These are phyloP conservation scores for Chlamydomonas eustigma DNA, from an alignment of 139 green algal species.

Conservation along the genomic window DNA sequence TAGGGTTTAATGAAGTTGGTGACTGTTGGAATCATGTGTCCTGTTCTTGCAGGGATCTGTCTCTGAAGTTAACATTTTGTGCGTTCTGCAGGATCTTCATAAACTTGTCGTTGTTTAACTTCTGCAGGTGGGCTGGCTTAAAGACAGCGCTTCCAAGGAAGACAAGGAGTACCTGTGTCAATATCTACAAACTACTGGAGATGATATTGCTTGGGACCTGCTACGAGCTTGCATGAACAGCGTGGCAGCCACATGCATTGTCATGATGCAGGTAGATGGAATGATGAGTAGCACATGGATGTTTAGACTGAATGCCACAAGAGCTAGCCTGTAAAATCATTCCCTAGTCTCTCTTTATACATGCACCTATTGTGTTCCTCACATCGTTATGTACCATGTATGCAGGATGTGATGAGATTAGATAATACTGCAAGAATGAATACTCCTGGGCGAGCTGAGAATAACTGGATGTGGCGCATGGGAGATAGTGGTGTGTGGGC, in stretches of 20 bases:
- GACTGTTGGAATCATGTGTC: too few relatives aligned
- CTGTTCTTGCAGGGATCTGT: too few relatives aligned
- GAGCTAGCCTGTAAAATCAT: too few relatives aligned
- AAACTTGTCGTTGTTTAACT: not conserved
- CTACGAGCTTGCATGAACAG: slow-evolving; percentile 67
- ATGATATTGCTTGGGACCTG: slow-evolving; percentile 78
- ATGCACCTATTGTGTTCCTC: too few relatives aligned
- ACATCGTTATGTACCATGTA: too few relatives aligned
- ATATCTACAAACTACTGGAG: slow-evolving; percentile 67
- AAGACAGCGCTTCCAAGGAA: slow-evolving; percentile 29
- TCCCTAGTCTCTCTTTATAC: too few relatives aligned
- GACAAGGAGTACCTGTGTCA: slow-evolving; percentile 7
- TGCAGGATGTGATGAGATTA: slow-evolving; percentile 93
- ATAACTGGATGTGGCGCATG: slow-evolving; percentile 88
- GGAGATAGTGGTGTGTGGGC: slow-evolving; percentile 53
- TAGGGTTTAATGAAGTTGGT: too few relatives aligned
- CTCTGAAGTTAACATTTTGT: too few relatives aligned
- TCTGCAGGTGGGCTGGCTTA: slow-evolving; percentile 64
- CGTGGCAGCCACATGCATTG: slow-evolving; percentile 66
- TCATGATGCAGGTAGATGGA: slow-evolving; percentile 82
- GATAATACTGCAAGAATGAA: slow-evolving; percentile 94
- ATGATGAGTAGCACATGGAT: too few relatives aligned
- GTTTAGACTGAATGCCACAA: too few relatives aligned
- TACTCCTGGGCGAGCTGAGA: slow-evolving; percentile 74
- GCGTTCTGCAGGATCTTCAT: too few relatives aligned